phyloP scores from a whole-genome alignment of 495 filamentous ascomycete species.

The Hyaloscypha variabilis region DNA sequence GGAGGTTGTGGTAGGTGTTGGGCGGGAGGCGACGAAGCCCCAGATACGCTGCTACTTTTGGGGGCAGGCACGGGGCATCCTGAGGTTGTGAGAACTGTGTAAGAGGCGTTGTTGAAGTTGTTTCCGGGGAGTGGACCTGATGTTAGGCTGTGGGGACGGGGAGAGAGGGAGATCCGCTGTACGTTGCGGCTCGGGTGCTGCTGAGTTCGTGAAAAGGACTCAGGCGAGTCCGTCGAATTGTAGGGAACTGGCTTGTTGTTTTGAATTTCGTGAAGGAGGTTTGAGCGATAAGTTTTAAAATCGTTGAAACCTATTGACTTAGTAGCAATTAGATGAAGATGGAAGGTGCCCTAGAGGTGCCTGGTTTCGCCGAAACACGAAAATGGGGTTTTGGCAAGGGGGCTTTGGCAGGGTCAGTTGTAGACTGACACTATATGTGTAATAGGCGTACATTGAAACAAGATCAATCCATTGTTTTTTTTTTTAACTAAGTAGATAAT shows the following conservation, averaged over 20 bases:
- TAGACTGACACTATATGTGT: no score
- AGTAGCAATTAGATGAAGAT: neutral
- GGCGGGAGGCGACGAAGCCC: neutral
- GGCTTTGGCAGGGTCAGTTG: no score
- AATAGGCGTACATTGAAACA: no score
- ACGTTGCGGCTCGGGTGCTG: slow-evolving; percentile 6
- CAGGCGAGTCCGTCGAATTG: slow-evolving; percentile 2
- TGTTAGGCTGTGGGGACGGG: neutral
- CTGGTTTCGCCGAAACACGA: neutral
- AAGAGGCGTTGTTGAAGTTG: slow-evolving; percentile 3
- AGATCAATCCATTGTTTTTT: no score
- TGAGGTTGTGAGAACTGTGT: slow-evolving; percentile 2
- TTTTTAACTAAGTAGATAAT: no score
- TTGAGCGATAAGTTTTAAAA: neutral
- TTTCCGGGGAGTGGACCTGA: slow-evolving; percentile 3
- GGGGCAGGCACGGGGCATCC: neutral
- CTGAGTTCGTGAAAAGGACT: slow-evolving; percentile 4
- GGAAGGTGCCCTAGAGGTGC: neutral
- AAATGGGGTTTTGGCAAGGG: no score
- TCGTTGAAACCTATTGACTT: neutral
- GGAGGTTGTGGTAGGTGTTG: slow-evolving; percentile 2
- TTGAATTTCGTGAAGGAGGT: neutral
- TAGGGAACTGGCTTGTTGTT: neutral
- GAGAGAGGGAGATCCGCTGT: neutral
- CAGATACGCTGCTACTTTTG: slow-evolving; percentile 2